Evolutionary conservation across 2,329 filamentous ascomycete species (phyloP), one percentile per base, ranked within the genome.

Genomic region (Colletotrichum sp.): DNA sequence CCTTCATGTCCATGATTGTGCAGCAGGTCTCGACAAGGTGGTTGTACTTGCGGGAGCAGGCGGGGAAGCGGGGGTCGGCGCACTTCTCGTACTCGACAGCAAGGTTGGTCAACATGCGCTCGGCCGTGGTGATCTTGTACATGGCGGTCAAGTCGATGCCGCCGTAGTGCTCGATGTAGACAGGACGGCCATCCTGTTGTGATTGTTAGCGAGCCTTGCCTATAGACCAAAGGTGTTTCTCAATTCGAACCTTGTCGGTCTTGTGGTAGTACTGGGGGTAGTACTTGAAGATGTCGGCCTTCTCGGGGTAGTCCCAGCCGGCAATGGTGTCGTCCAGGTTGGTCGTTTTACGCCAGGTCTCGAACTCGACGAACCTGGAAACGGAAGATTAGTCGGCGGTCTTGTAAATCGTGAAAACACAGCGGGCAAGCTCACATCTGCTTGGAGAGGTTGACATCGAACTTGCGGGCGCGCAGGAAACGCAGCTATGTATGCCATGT

Each of bases 191-290:
- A 88, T 98, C 97, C 96, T 98, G 79, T 39, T 60, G 67, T 34
- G 77, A 43, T 66, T 55, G 65, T 74, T 74, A 30, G 73, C 34
- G 27, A 10, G n/a, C 8, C 16, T 6, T 8, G 25, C 27, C 8
- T 39, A 4, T 39, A 15, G 34, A 48, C 10, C 32, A 6, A 25
- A 16, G 5, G 30, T 18, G 10, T 16, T 43, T 8, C 30, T 62
- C 48, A 10, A 6, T 22, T 66, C 16, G 39, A 39, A 93, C 92
- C 87, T 95, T 96, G 87, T 97, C 95, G 15, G 93, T 96, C 89
- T 98, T 98, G 91, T 99, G 97, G 89, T 99, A 99, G 89, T 97
- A 99, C 88, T 99, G 97, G 64, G 95, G 95, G 88, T 99, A 99
- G 90, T 94, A 98, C 86, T 96, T 89, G 86, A 95, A 95, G 75